Base-by-base conservation (phyloP, 2,329 filamentous ascomycete species). In the Pseudogymnoascus verrucosus region DNA sequence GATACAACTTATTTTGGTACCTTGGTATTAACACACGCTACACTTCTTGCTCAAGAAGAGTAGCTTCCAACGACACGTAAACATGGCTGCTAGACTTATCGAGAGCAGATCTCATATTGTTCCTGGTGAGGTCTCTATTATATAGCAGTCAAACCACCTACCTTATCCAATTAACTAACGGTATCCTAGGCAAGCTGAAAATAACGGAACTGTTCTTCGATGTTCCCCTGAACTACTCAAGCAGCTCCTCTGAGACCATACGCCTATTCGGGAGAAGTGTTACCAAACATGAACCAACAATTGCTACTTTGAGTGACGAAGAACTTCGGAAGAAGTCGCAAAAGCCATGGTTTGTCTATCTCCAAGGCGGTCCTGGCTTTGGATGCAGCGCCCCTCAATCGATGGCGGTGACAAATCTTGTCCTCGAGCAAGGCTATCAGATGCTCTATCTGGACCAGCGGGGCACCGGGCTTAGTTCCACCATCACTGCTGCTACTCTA, bases 401-500 rank as follows among this genome's bases (percentile, higher is more conserved):
- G 64, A 84, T 86, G 65, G 79, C 86, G 6, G 84, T 91, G 72
- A 89, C 90, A n/a, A 82, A 85, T 34, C 78, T 82, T 31, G 82
- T 91, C 63, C 81, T 97, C 5, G 85, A 88, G 65, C 87, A 88
- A 66, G 93, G 93, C 14, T 97, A 96, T 72, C 90, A 96, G 74
- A 79, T 91, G 54, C 82, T 98, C 1, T 88, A 89, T 67, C 82
- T 98, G n/a, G 93, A 98, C 74, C 93, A 96, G 74, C 86, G 93
- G 61, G 93, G 93, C 11, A 96, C 91, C 2, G 93, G 93, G 1
- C 78, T 96, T 61, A 96, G 90, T 72, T 89, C 86, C 1, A 89
- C 93, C 0, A 84, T 97, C 44, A 89, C 89, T 1, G 85, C 89
- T 7, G 84, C 83, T 7, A 91, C 88, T 5, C 80, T 97, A 4